phyloP scores from a whole-genome alignment of 208 protist species.

The Herpetomonas muscarum region DNA sequence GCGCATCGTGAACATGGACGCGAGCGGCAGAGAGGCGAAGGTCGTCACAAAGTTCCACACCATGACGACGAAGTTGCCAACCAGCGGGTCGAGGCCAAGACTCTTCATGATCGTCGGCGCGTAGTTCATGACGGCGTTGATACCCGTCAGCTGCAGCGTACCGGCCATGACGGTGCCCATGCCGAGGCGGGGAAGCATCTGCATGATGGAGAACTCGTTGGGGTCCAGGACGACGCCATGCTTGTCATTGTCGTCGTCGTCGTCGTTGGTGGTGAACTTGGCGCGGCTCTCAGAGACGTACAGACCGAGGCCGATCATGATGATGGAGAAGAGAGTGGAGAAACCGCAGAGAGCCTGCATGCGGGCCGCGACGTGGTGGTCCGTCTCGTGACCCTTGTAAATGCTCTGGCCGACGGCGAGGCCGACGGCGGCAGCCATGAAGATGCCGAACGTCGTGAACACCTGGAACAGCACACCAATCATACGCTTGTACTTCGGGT shows the following conservation, averaged over 20 bases:
- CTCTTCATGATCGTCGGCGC: conserved; percentile 32
- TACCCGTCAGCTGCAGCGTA: conserved; percentile 43
- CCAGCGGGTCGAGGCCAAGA: conserved; percentile 23
- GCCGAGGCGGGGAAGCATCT: conserved; percentile 17
- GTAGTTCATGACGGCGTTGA: conserved; percentile 58
- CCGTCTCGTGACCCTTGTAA: conserved; percentile 14
- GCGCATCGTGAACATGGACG: conserved; percentile 21
- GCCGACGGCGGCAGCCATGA: conserved; percentile 66
- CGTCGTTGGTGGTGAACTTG: conserved; percentile 1
- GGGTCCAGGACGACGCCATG: conserved; percentile 1
- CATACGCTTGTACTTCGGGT: conserved; percentile 42
- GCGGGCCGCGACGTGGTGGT: conserved; percentile 45
- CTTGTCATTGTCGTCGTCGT: not conserved
- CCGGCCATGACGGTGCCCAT: conserved; percentile 18
- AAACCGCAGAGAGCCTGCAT: conserved; percentile 68
- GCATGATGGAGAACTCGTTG: conserved; percentile 12
- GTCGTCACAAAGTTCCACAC: conserved; percentile 46
- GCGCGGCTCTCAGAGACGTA: conserved; percentile 17
- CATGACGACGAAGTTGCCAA: conserved; percentile 49
- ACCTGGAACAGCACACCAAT: conserved; percentile 80
- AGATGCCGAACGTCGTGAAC: conserved; percentile 80
- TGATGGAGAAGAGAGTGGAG: conserved; percentile 50
- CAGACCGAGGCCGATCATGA: conserved; percentile 47
- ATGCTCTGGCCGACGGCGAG: conserved; percentile 52
- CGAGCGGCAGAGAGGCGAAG: conserved; percentile 33